Evolutionary conservation across 2,329 filamentous ascomycete genomes (phyloP), one percentile per base, ranked within the genome.

Genomic region (Botrytis deweyae): DNA sequence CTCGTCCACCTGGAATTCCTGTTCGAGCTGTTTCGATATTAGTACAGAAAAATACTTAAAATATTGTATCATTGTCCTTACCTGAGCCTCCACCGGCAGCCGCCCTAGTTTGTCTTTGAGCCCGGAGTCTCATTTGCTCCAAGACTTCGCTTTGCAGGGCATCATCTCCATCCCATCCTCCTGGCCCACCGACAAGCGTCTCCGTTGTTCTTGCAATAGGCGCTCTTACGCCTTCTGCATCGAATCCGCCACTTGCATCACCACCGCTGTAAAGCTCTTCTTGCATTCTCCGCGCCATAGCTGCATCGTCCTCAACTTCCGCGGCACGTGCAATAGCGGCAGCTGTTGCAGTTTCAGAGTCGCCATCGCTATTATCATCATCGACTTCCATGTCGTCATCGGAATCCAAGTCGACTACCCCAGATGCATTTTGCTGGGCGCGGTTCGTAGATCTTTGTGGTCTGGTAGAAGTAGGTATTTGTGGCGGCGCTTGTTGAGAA

Each of bases 141-240:
- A 78, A 40, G 33, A 79, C 74, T 29, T 75, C 72, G 49, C 75
- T 72, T 18, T 78, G 77, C 73, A 78, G 76, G 67, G 86, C 77
- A 66, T 86, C 87, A 52, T 86, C 84, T 55, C 84, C 83, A n/a
- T 78, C 85, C 82, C 80, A 76, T 83, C 84, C 77, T 49, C 85
- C 85, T 20, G 85, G 88, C 1, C 93, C 93, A 2, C 92, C 95
- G 16, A 98, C 91, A 70, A 99, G 87, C 0, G 94, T 97, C 84
- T 99, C 96, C 20, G 93, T 97, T 42, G 93, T 97, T 78, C 94
- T 89, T 64, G 92, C 93, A 83, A 99, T 97, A 14, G 96, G 96
- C 66, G 96, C 96, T 80, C 96, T 88, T 72, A 99, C 91, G 64
- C 87, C 91, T 78, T 91, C 91, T 55, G 85, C 80, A 75, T 84